Evolutionary conservation across 1,284 basidiomycete species (phyloP), one percentile per base, ranked within the genome.

Genomic region (Coniferiporia sulphurascens): DNA sequence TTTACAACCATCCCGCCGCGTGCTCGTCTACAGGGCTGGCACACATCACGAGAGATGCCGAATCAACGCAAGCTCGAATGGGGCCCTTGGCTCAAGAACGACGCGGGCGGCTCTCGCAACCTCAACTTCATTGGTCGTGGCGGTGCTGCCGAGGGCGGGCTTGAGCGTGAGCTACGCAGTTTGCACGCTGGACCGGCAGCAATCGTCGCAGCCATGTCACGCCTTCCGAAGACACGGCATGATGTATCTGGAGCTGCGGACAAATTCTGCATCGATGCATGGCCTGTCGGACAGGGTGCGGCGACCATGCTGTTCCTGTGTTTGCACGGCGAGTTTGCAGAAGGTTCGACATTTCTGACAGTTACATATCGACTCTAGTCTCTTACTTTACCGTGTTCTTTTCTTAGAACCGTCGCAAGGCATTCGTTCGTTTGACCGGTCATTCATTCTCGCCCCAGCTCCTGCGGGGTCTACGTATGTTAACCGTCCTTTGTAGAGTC

Each of bases 291-390:
- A 57, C 79, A 85, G 67, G 83, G 85, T 55, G 79, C 82, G 61
- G 74, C 75, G 56, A 78, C 80, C 66, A 81, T 81, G 34, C 74
- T 99, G 54, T 86, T 96, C 67, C 81, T 96, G 63, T 86, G 83
- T 57, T 81, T 98, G 35, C 94, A 98, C 70, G 96, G 96, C 6
- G 88, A 98, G 71, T 97, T 95, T 69, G 80, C 81, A 53, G 96
- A 99, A 81, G 78, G 94, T 94, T 68, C 57, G 13, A 27, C 27
- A 2, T 49, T 19, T 50, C 38, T 12, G 15, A 41, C 38, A 15
- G 9, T 10, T 41, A 10, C 9, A 41, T 12, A 12, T 41, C 15
- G 9, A 3, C 15, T 41, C 15, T 41, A 12, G 9, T 49, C 34
- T 34, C 44, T 46, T 62, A 51, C 62, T 17, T 21, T 46, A n/a